Percentiles rank a stretch among this genome's conserved stretches.
phyloP scores from a whole-genome alignment of 2,329 filamentous ascomycete genomes.

The Alternaria atra region DNA sequence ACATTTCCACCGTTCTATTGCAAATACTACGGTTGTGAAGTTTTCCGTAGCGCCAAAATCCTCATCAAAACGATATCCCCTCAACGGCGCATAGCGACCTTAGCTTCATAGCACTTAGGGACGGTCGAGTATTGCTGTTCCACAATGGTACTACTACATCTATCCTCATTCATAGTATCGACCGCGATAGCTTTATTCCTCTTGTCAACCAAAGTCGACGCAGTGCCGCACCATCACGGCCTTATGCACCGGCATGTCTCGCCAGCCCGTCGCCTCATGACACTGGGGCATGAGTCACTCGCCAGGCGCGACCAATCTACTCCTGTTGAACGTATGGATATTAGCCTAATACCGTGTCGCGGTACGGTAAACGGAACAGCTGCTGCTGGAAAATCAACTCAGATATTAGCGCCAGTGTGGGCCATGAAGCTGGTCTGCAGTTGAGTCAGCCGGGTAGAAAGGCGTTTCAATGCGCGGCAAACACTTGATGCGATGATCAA shows the following conservation, averaged over 20 bases:
- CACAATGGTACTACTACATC: neutral
- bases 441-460: conserved; percentile 17
- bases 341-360: conserved; percentile 22
- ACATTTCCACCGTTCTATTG: neutral
- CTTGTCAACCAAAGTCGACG: neutral
- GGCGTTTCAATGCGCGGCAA: conserved; percentile 26
- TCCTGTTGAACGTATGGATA: neutral
- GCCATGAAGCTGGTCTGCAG: conserved; percentile 28
- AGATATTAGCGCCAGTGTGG: conserved; percentile 14
- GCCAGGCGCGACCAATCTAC: neutral
- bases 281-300: neutral
- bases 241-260: neutral
- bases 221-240: neutral
- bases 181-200: neutral
- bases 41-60: fast-evolving
- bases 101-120: neutral
- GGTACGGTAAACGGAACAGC: conserved; percentile 9
- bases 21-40: fast-evolving
- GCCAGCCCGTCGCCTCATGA: neutral
- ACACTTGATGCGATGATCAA: conserved; percentile 33
- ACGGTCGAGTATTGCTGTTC: neutral
- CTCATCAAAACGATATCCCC: neutral
- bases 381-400: neutral
- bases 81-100: neutral
- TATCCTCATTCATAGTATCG: neutral